Evolutionary conservation across 1,284 basidiomycete genomes (phyloP).

Genomic region (Apiotrichum domesticum): DNA sequence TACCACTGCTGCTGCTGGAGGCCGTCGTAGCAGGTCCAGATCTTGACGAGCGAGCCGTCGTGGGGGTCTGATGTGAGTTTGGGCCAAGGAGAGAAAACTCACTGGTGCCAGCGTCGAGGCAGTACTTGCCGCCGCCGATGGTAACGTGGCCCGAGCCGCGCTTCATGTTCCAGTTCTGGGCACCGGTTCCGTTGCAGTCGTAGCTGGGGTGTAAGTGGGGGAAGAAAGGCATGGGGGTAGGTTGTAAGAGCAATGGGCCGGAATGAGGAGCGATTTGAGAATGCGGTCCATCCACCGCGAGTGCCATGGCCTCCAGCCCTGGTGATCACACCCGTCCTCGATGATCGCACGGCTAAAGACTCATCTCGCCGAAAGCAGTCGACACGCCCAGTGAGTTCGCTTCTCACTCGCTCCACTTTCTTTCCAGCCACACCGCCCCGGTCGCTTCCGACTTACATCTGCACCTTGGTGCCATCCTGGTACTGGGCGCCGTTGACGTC

Average conservation of each 20-base stretch:
- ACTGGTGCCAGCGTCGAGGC: conserved; percentile 27
- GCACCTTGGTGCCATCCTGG: conserved; percentile 11
- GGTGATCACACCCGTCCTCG: no score
- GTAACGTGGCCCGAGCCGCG: conserved; percentile 8
- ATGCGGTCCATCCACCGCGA: no score
- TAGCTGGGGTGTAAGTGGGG: conserved; percentile 3
- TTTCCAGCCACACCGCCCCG: no score
- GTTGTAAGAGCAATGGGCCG: no score
- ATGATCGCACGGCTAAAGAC: no score
- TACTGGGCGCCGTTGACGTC: conserved; percentile 6
- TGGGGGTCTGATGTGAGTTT: conserved; percentile 6
- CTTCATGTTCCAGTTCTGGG: conserved; percentile 10
- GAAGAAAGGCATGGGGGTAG: no score
- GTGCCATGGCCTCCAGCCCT: no score
- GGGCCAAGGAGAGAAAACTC: neutral
- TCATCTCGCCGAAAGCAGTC: no score
- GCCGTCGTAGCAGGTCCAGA: conserved; percentile 21
- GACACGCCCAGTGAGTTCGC: no score
- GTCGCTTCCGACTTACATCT: conserved; percentile 4
- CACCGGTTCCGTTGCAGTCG: conserved; percentile 18
- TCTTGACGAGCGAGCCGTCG: conserved; percentile 20
- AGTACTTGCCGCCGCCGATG: conserved; percentile 25
- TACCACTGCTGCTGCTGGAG: conserved; percentile 26
- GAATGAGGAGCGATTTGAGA: no score
- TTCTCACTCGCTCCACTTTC: no score